Base-by-base conservation (phyloP, 2,329 filamentous ascomycete species). In the Aureobasidium sp. region DNA sequence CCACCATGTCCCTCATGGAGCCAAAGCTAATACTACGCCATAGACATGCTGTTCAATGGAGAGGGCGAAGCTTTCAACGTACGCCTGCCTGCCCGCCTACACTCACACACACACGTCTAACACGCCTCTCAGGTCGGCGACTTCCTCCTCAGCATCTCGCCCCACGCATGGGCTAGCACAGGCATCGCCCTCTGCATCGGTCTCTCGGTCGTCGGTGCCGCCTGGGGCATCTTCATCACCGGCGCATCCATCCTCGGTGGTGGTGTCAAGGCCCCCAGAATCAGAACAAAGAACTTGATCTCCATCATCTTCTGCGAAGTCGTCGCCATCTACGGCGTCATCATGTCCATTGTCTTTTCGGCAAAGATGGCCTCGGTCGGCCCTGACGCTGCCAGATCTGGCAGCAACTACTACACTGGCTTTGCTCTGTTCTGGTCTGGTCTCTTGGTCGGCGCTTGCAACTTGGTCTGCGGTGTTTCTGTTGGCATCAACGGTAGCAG, bases 301-400 rank as follows among this genome's bases (percentile, higher is more conserved):
- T 97, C 93, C 71, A 99, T 99, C 77, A 97, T 99, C 79, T 99
- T 99, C 80, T 99, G 94, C 81, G 94, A 99, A 80, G 94, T 99
- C 73, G 94, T 99, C 72, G 94, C 94, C 77, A 99, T 99, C 77
- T 99, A 99, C 83, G 95, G 95, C 71, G 93, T 99, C 78, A 99
- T 99, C 79, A 99, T 99, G 91, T 89, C 92, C 70, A 99, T 99
- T 75, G 89, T 99, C 71, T 97, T 97, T 81, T 95, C 92, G 48
- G 84, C 92, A 65, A 96, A 97, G 77, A 79, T 99, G 69, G 83
- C 84, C 69, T 75, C 82, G 62, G 83, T 94, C 34, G 73, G 80
- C 47, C 82, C 82, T 62, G 84, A 87, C 42, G 81, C 82, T 20
- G 76, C 91, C 34, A 89, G 88, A 78, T 88, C 88, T 14, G 85